Percentiles rank a stretch among this genome's conserved stretches.
Evolutionary conservation across 208 protist species (phyloP).

Genomic region (Trypanosoma theileri): DNA sequence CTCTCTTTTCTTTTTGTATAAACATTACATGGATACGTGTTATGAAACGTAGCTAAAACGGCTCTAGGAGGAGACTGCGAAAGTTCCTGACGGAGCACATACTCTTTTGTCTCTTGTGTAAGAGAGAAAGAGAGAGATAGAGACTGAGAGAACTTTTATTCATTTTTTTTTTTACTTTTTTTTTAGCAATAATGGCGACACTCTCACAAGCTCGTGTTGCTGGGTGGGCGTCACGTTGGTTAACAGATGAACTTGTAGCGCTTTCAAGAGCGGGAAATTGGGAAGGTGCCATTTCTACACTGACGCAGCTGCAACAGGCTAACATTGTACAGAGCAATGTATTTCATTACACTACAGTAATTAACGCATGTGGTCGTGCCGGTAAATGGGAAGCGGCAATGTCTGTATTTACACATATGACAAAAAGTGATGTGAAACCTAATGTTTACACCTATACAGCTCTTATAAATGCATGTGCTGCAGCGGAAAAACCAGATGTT

Average conservation of each 20-base stretch:
- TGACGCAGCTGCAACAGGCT: conserved; percentile 61
- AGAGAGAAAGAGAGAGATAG: neutral
- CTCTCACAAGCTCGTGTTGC: conserved; percentile 60
- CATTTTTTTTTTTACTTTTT: neutral
- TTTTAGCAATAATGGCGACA: conserved; percentile 51
- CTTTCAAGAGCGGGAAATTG: conserved; percentile 74
- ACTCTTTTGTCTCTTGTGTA: too few relatives aligned
- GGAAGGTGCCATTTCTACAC: conserved; percentile 68
- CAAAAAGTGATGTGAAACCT: conserved; percentile 58
- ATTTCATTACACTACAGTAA: conserved; percentile 87
- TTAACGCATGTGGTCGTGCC: conserved; percentile 77
- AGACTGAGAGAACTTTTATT: too few relatives aligned
- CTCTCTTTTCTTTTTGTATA: too few relatives aligned
- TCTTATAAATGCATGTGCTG: conserved; percentile 73
- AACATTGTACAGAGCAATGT: conserved; percentile 84
- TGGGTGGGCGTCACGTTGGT: conserved; percentile 75
- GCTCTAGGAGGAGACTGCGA: too few relatives aligned
- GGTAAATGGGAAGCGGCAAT: conserved; percentile 71
- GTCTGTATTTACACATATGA: conserved; percentile 71
- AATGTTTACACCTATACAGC: conserved; percentile 89
- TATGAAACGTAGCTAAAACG: too few relatives aligned
- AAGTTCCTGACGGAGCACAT: too few relatives aligned
- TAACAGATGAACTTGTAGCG: conserved; percentile 84
- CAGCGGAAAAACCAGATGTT: conserved; percentile 45
- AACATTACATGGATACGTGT: too few relatives aligned